Percentiles rank a stretch among this genome's conserved stretches.
phyloP scores from a whole-genome alignment of 192 early-diverging fungal genomes.

The Funneliformis geosporum region DNA sequence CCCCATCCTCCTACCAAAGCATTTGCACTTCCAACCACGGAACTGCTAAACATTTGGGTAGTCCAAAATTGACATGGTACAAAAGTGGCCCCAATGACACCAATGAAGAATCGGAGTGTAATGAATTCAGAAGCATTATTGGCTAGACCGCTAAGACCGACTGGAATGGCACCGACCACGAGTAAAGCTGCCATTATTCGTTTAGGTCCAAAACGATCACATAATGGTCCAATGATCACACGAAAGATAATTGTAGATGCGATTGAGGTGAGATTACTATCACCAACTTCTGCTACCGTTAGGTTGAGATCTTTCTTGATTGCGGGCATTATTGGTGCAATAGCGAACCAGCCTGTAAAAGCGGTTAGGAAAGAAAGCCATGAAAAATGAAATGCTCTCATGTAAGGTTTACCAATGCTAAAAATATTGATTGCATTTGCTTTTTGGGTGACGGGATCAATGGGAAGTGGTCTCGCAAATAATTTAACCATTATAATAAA shows the following conservation, averaged over 20 bases:
- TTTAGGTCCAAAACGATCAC: slow-evolving; percentile 48
- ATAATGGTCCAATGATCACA: slow-evolving; percentile 46
- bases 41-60: slow-evolving; percentile 55
- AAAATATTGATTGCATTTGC: slow-evolving; percentile 43
- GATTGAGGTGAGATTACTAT: slow-evolving; percentile 54
- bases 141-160: slow-evolving; percentile 48
- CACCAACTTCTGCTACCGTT: slow-evolving; percentile 40
- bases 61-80: slow-evolving; percentile 76
- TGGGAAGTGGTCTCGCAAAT: slow-evolving; percentile 34
- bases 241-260: slow-evolving; percentile 62
- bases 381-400: slow-evolving; percentile 40
- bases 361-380: slow-evolving; percentile 49
- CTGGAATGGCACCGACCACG: slow-evolving; percentile 55
- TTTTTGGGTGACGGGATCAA: slow-evolving; percentile 38
- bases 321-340: slow-evolving; percentile 58
- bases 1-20: slow-evolving; percentile 71
- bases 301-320: slow-evolving; percentile 57
- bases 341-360: slow-evolving; percentile 62
- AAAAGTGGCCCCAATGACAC: slow-evolving; percentile 64
- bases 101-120: slow-evolving; percentile 54
- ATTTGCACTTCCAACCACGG: slow-evolving; percentile 67
- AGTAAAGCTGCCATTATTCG: slow-evolving; percentile 59
- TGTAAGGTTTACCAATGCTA: slow-evolving; percentile 39
- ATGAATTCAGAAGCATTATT: slow-evolving; percentile 51
- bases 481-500: slow-evolving; percentile 17